A percentile compares a stretch with the other conserved stretches of the same genome.
Evolutionary conservation across 2,329 filamentous ascomycete genomes (phyloP).

Genomic region (Xylariaceae sp.): DNA sequence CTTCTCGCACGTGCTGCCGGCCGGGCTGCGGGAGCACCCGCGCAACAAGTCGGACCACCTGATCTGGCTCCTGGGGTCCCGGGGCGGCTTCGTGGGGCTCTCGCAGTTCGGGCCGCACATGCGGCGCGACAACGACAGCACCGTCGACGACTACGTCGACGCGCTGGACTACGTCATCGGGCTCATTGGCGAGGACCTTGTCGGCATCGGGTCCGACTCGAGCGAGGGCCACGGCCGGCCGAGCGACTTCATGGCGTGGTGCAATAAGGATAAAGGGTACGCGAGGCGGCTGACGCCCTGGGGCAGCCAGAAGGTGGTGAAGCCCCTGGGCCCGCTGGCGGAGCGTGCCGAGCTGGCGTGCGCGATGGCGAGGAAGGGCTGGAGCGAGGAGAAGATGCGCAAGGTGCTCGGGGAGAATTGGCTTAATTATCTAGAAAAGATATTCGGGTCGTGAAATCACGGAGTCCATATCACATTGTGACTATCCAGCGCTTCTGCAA

Average conservation of each 20-base stretch:
- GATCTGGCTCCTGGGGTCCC: conserved; percentile 30
- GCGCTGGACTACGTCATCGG: conserved; percentile 34
- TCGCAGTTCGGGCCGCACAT: conserved; percentile 36
- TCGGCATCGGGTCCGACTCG: conserved; percentile 33
- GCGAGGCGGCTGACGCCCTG: conserved; percentile 33
- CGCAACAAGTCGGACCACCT: conserved; percentile 35
- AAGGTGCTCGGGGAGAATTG: conserved; percentile 37
- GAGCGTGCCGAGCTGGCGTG: conserved; percentile 30
- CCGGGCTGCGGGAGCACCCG: conserved; percentile 30
- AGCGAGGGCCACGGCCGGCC: conserved; percentile 35
- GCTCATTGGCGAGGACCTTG: conserved; percentile 31
- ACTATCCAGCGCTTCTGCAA: too few species aligned
- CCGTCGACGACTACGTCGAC: conserved; percentile 37
- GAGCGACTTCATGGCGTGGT: conserved; percentile 36
- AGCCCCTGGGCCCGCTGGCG: conserved; percentile 32
- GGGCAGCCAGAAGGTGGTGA: conserved; percentile 36
- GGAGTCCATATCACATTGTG: too few species aligned
- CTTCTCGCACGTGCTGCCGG: conserved; percentile 34
- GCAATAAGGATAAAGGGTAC: conserved; percentile 37
- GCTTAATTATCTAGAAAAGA: conserved; percentile 33
- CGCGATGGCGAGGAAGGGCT: conserved; percentile 34
- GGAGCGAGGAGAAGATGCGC: conserved; percentile 32
- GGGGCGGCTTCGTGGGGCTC: conserved; percentile 34
- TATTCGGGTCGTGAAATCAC: conserved; percentile 15
- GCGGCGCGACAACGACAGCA: conserved; percentile 35